Conservation (phyloP, 2,329 filamentous ascomycete species). For the Ambrosiella beaveri region DNA sequence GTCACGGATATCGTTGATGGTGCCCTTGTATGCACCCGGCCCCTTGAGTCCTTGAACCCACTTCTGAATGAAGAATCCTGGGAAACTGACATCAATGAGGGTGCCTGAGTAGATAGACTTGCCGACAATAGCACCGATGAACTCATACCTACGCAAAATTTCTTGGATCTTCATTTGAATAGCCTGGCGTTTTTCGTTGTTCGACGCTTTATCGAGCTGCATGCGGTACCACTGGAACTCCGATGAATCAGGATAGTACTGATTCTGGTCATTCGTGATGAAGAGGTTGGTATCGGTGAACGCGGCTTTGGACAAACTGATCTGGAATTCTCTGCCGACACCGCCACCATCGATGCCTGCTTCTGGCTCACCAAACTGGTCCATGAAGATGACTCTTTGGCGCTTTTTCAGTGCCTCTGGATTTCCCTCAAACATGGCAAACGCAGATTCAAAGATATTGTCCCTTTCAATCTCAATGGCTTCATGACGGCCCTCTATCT, state of each 20-base stretch:
- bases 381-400: slow-evolving; percentile 91
- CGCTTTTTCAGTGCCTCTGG: slow-evolving; percentile 79
- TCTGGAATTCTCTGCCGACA: slow-evolving; percentile 94
- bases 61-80: slow-evolving; percentile 88
- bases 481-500: too few relatives aligned
- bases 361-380: slow-evolving; percentile 71
- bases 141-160: slow-evolving; percentile 65
- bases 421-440: slow-evolving; percentile 62
- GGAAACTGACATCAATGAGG: slow-evolving; percentile 80
- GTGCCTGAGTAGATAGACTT: slow-evolving; percentile 98
- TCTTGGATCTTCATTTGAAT: slow-evolving; percentile 16
- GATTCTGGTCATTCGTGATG: slow-evolving; percentile 57
- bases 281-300: slow-evolving; percentile 58
- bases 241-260: slow-evolving; percentile 70
- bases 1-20: slow-evolving; percentile 82
- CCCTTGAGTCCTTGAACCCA: slow-evolving; percentile 58
- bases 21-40: slow-evolving; percentile 50
- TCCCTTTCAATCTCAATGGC: slow-evolving; percentile 25
- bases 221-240: slow-evolving; percentile 53
- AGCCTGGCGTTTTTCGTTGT: background rate
- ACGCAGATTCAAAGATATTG: slow-evolving; percentile 78
- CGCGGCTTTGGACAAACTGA: slow-evolving; percentile 69
- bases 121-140: slow-evolving; percentile 78
- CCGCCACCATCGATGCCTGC: slow-evolving; percentile 94
- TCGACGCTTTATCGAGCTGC: slow-evolving; percentile 25